Evolutionary conservation across 345 rosid species (phyloP).

Genomic region (Heritiera fomes): DNA sequence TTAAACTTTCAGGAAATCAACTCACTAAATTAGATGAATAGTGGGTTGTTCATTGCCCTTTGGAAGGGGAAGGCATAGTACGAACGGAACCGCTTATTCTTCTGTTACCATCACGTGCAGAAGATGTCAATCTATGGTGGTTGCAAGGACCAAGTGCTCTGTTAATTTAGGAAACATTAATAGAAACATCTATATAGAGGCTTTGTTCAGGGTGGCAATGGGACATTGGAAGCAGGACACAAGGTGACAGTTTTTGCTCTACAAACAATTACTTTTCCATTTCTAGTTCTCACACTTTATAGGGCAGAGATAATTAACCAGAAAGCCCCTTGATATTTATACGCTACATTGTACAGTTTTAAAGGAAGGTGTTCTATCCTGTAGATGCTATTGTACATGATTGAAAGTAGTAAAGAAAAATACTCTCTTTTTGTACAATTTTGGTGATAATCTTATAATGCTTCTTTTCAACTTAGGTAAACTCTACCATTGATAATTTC

Average conservation of each 20-base stretch:
- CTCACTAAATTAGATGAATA: conserved; percentile 11
- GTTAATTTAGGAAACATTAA: not conserved
- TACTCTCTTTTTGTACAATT: not conserved
- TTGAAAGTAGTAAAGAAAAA: not conserved
- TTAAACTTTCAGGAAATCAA: conserved; percentile 31
- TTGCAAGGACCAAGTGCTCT: not conserved
- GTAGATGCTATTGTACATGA: not conserved
- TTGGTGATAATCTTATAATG: not conserved
- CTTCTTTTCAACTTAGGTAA: not conserved
- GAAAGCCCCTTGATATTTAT: not conserved
- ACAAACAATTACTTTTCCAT: not conserved
- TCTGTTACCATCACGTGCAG: not conserved
- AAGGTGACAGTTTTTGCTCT: not conserved
- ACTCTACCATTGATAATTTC: too few relatives aligned
- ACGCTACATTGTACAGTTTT: conserved; percentile 8
- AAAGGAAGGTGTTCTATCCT: not conserved
- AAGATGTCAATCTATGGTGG: not conserved
- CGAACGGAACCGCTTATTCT: conserved; percentile 2
- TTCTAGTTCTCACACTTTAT: not conserved
- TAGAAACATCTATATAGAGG: not conserved
- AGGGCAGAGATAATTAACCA: not conserved
- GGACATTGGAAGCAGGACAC: not conserved
- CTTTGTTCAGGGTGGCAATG: not conserved
- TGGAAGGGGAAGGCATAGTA: not conserved
- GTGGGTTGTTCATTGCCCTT: conserved; percentile 13